These are phyloP conservation scores for Lepidium campestre DNA, from an alignment of 441 rosid genomes.

Conservation along the genomic window DNA sequence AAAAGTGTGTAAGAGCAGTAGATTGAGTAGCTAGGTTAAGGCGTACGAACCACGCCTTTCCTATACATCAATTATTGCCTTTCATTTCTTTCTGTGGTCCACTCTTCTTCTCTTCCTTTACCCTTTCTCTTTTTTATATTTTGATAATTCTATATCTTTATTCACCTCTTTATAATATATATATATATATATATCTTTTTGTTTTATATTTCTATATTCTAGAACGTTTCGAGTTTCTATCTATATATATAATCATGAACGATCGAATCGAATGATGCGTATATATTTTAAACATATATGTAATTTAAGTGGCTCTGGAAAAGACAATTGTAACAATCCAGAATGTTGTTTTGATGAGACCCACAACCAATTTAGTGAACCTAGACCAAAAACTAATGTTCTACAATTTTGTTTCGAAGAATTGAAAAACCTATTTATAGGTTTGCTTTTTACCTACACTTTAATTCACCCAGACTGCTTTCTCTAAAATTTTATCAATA, in stretches of 20 bases:
- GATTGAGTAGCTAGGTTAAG: not conserved
- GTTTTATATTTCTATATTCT: not conserved
- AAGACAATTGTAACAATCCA: not conserved
- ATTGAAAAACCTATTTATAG: too few species aligned
- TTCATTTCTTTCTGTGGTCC: slow-evolving; percentile 15
- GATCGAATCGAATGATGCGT: not conserved
- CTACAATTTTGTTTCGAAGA: too few species aligned
- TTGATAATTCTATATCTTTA: not conserved
- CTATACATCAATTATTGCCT: slow-evolving; percentile 20
- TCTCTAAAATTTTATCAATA: too few species aligned
- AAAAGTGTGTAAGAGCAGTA: not conserved
- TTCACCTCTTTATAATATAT: too few species aligned
- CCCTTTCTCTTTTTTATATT: not conserved
- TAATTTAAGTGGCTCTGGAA: not conserved
- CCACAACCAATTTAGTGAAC: not conserved
- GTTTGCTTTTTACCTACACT: too few species aligned
- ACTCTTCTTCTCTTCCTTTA: slow-evolving; percentile 2
- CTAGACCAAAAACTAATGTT: too few species aligned
- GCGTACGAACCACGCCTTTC: slow-evolving; percentile 21
- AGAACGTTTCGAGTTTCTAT: not conserved
- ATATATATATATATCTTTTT: too few species aligned
- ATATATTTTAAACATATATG: too few species aligned
- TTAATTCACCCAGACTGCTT: too few species aligned
- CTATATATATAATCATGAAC: not conserved
- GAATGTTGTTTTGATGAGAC: not conserved